Base-by-base conservation (phyloP, 805 yeast species). In the Candida ortonii region DNA sequence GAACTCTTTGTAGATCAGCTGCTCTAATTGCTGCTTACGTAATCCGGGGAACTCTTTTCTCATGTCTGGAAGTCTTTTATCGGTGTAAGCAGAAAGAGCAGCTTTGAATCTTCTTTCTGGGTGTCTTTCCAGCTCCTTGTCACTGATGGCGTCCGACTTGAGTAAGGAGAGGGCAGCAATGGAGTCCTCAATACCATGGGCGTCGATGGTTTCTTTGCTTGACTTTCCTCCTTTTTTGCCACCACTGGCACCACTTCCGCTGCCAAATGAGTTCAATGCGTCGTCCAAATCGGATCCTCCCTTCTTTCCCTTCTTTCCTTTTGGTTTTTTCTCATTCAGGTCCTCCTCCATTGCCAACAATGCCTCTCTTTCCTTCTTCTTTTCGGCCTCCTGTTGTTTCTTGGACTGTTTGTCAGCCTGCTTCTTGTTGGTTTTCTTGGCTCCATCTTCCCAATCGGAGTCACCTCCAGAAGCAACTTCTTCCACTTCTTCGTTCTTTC, bases 41-140 rank as follows among this genome's bases (percentile, higher is more conserved):
- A 85, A 67, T 10, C 95, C 95, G 4, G 89, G 88, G 49, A 79
- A 67, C 59, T 85, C 95, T 55, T 77, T 70, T 60, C 80, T 78
- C 36, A 81, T 38, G 52, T 81, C 86, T 5, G 93, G 90, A 25
- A 82, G 54, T 50, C 90, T 71, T 36, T 68, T 64, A 43, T 79
- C 90, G 50, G 84, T 86, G 52, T 63, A 85, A 1, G 84, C 86
- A 9, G 76, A 69, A 37, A 68, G 67, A 0, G 95, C 95, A 16
- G 90, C 86, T 65, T 84, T 85, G 61, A 80, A 83, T 54, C 95
- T 74, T 62, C 94, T 76, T 65, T 85, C 95, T 7, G 95, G 95
- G 49, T 85, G 95, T 59, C 87, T 78, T 41, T 85, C 95, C 33
- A 85, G 67, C 33, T 78, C 85, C 52, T 78, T 78, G 41, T 62